Evolutionary conservation across 371 early-diverging fungal species (phyloP).

Genomic region (Mortierella sp.): DNA sequence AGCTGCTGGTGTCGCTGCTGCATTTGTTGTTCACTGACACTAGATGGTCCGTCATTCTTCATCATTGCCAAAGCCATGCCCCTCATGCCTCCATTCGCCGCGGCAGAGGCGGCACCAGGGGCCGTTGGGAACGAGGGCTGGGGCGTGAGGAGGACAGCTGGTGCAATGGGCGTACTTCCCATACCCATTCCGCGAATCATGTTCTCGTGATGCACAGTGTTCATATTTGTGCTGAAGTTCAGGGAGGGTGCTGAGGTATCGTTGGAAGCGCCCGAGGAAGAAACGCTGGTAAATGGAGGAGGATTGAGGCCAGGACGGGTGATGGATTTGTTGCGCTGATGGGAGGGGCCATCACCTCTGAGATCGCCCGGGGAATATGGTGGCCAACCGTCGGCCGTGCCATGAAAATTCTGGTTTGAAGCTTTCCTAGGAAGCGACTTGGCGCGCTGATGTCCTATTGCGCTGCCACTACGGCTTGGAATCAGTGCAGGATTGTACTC

Average conservation of each 20-base stretch:
- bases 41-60: conserved; percentile 35
- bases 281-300: conserved; percentile 9
- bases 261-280: background rate
- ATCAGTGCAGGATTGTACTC: conserved; percentile 52
- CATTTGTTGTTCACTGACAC: conserved; percentile 40
- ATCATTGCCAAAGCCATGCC: conserved; percentile 50
- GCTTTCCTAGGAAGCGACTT: conserved; percentile 48
- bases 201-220: conserved; percentile 40
- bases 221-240: conserved; percentile 36
- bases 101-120: background rate
- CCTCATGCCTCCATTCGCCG: conserved; percentile 32
- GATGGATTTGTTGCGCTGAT: conserved; percentile 25
- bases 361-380: conserved; percentile 23
- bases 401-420: conserved; percentile 42
- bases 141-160: conserved; percentile 49
- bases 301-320: conserved; percentile 18
- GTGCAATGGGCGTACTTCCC: conserved; percentile 42
- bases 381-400: conserved; percentile 25
- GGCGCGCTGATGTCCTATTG: conserved; percentile 31
- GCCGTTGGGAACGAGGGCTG: conserved; percentile 44
- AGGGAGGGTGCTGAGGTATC: conserved; percentile 19
- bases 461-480: conserved; percentile 38
- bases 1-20: conserved; percentile 51
- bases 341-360: conserved; percentile 5
- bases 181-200: conserved; percentile 56